Conservation (phyloP, 768 basidiomycete species). For the Mycena galericulata region DNA sequence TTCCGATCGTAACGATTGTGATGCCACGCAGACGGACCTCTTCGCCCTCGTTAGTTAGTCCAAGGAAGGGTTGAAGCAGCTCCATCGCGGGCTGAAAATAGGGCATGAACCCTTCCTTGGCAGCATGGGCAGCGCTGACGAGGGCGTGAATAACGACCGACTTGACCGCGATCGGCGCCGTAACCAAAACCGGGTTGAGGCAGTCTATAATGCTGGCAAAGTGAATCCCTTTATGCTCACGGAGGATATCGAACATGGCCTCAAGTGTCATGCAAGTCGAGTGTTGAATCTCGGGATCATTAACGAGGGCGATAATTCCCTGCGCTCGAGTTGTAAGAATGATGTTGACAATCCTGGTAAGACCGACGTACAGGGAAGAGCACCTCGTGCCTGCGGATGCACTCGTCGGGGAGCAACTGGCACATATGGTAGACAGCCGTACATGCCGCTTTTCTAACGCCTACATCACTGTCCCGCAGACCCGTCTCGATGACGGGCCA, state of each 20-base stretch:
- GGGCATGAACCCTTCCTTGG: constrained; percentile 89
- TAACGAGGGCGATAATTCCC: constrained; percentile 93
- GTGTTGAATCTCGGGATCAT: constrained; percentile 87
- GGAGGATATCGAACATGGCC: constrained; percentile 93
- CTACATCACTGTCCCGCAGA: constrained; percentile 83
- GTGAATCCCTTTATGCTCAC: constrained; percentile 91
- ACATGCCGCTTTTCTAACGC: constrained; percentile 96
- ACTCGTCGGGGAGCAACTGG: constrained; percentile 97
- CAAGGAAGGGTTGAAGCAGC: constrained; percentile 89
- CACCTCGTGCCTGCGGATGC: constrained; percentile 81
- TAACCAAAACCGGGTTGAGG: constrained; percentile 87
- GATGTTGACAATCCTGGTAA: constrained; percentile 4
- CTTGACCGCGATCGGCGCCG: constrained; percentile 89
- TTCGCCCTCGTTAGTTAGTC: constrained; percentile 88
- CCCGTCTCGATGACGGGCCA: constrained; percentile 96
- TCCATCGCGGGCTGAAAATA: constrained; percentile 95
- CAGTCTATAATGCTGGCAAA: constrained; percentile 95
- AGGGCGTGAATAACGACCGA: constrained; percentile 97
- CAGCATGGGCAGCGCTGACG: constrained; percentile 97
- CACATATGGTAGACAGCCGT: constrained; percentile 95
- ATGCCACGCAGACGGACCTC: constrained; percentile 96
- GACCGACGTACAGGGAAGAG: constrained; percentile 81
- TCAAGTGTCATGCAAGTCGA: constrained; percentile 96
- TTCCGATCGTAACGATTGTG: constrained; percentile 98
- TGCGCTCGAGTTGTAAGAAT: constrained; percentile 41